Percentiles rank a stretch among this genome's conserved stretches.
Evolutionary conservation across 768 basidiomycete species (phyloP).

Genomic region (Candolleomyces eurysporus): DNA sequence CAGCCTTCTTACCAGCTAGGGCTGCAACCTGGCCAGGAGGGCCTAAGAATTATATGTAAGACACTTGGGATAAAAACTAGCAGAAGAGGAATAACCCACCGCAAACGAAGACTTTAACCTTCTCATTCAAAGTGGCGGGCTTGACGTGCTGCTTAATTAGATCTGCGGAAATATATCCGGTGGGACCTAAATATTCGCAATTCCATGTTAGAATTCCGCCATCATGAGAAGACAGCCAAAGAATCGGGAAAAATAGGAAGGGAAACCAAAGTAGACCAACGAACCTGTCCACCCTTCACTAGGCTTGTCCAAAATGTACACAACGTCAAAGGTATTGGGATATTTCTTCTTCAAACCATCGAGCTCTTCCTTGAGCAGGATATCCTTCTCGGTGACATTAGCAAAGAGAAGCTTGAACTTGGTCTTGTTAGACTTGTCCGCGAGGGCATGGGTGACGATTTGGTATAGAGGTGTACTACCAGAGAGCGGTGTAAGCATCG

Average conservation of each 20-base stretch:
- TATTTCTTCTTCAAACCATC: constrained; percentile 67
- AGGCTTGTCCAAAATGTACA: constrained; percentile 86
- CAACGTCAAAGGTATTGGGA: constrained; percentile 72
- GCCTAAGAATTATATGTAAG: constrained; percentile 35
- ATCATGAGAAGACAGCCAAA: neutral
- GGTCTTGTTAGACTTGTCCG: constrained; percentile 81
- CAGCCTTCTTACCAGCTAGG: constrained; percentile 85
- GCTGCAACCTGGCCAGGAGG: constrained; percentile 90
- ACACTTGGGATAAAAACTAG: constrained; percentile 1
- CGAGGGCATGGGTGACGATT: constrained; percentile 68
- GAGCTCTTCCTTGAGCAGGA: constrained; percentile 79
- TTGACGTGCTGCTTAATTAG: constrained; percentile 74
- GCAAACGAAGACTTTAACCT: constrained; percentile 88
- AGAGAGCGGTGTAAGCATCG: constrained; percentile 8
- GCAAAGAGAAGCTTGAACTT: constrained; percentile 92
- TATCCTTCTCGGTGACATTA: constrained; percentile 88
- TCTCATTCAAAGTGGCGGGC: constrained; percentile 60
- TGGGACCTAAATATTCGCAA: constrained; percentile 42
- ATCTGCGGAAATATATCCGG: constrained; percentile 73
- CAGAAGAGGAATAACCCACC: constrained; percentile 44
- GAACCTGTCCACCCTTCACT: constrained; percentile 54
- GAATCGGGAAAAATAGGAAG: neutral
- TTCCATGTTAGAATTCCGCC: constrained; percentile 1
- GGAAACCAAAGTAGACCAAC: neutral
- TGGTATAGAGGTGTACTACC: constrained; percentile 81